Percentiles rank a stretch among this genome's conserved stretches.
Conservation (phyloP, 2,329 filamentous ascomycete genomes). For the Penicillium sp. region DNA sequence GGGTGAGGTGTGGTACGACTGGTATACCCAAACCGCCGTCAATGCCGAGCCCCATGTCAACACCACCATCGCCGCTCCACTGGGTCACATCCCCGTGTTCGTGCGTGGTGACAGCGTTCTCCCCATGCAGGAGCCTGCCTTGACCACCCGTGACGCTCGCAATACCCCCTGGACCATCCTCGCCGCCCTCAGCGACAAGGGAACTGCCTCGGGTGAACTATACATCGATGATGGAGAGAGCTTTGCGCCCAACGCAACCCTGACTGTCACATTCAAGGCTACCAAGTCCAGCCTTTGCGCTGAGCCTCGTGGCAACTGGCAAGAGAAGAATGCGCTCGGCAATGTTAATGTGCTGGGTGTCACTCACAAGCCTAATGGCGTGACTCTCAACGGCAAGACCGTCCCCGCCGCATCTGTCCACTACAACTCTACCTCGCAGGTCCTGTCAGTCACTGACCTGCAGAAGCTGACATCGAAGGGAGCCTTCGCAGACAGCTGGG, state of each 20-base stretch:
- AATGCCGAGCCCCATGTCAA: slow-evolving; percentile 60
- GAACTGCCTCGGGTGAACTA: slow-evolving; percentile 64
- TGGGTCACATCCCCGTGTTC: slow-evolving; percentile 74
- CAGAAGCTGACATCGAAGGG: slow-evolving; percentile 57
- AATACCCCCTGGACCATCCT: slow-evolving; percentile 71
- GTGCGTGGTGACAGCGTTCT: slow-evolving; percentile 72
- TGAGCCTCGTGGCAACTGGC: slow-evolving; percentile 58
- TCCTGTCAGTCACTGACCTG: slow-evolving; percentile 60
- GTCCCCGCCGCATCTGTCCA: slow-evolving; percentile 54
- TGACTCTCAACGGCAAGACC: slow-evolving; percentile 59
- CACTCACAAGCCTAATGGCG: slow-evolving; percentile 44
- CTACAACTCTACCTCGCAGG: slow-evolving; percentile 56
- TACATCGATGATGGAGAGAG: slow-evolving; percentile 80
- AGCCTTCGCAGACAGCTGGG: slow-evolving; percentile 66
- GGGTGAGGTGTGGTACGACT: slow-evolving; percentile 75
- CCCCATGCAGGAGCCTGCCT: slow-evolving; percentile 69
- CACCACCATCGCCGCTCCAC: slow-evolving; percentile 64
- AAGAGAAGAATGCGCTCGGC: slow-evolving; percentile 63
- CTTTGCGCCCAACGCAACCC: slow-evolving; percentile 60
- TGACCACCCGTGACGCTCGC: slow-evolving; percentile 69
- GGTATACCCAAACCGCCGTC: slow-evolving; percentile 71
- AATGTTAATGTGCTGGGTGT: slow-evolving; percentile 70
- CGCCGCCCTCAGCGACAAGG: slow-evolving; percentile 62
- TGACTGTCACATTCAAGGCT: slow-evolving; percentile 55
- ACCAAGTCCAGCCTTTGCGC: slow-evolving; percentile 54